Conservation (phyloP, 805 yeast species). For the Suhomyces pyralidae region DNA sequence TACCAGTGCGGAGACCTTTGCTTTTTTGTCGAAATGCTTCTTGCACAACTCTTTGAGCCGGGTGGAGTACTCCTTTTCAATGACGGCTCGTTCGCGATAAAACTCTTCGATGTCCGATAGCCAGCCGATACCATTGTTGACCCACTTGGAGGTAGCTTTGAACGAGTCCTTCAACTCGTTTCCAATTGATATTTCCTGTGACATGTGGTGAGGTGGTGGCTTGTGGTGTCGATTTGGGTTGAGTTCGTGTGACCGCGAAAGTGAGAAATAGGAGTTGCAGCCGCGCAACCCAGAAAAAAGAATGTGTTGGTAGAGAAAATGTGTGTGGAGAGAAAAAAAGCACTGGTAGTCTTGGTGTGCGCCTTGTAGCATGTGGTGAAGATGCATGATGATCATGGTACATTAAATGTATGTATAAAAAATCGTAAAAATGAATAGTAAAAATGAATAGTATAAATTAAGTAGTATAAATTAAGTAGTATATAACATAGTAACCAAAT, state of each 20-base stretch:
- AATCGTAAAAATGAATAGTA: no score
- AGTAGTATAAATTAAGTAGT: no score
- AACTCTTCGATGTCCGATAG: slow-evolving; percentile 75
- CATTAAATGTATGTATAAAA: no score
- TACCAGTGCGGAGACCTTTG: slow-evolving; percentile 59
- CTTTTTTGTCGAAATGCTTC: slow-evolving; percentile 73
- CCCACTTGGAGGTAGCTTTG: slow-evolving; percentile 78
- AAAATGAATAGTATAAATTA: no score
- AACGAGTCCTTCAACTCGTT: slow-evolving; percentile 78
- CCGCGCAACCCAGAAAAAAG: neutral
- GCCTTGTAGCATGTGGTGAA: no score
- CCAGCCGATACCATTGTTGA: slow-evolving; percentile 68
- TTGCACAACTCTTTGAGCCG: slow-evolving; percentile 62
- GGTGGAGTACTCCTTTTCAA: slow-evolving; percentile 80
- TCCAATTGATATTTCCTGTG: slow-evolving; percentile 45
- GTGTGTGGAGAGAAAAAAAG: no score
- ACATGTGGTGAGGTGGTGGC: neutral
- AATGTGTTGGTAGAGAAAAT: neutral
- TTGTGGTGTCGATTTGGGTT: neutral
- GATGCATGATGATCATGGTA: no score
- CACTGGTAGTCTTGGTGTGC: no score
- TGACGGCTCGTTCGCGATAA: slow-evolving; percentile 74
- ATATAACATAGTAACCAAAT: no score
- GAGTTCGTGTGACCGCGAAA: neutral
- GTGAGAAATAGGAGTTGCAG: neutral